phyloP scores from a whole-genome alignment of 78 protist species.

The Chrysochromulina parva region DNA sequence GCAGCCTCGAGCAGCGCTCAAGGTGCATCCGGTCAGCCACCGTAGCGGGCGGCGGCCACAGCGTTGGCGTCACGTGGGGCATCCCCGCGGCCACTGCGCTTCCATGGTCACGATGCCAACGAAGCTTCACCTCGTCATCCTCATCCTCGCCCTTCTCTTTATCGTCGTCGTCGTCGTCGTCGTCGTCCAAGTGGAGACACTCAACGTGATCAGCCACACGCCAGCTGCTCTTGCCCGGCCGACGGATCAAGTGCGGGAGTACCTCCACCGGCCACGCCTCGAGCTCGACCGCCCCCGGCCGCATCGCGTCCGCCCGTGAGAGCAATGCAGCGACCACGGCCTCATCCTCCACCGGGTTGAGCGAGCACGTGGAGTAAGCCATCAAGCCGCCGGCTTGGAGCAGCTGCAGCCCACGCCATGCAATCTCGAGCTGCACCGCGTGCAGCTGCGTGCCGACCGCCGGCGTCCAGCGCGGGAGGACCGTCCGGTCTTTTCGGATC shows the following conservation, averaged over 20 bases:
- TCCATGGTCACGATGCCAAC: no score
- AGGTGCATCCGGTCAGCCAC: conserved; percentile 33
- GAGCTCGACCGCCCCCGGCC: neutral
- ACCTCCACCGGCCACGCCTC: neutral
- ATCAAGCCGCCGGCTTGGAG: conserved; percentile 86
- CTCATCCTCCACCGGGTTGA: conserved; percentile 97
- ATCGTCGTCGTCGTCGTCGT: neutral
- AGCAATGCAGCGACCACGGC: conserved; percentile 91
- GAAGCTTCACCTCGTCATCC: no score
- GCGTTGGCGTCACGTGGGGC: neutral
- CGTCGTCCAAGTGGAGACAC: neutral
- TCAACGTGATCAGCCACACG: neutral
- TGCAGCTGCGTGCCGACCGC: neutral
- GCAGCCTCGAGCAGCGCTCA: conserved; percentile 81
- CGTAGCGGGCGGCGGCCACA: neutral
- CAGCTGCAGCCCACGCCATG: conserved; percentile 71
- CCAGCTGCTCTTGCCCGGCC: neutral
- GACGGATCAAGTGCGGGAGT: no score
- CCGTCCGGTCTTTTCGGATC: conserved; percentile 84
- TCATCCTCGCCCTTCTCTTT: no score
- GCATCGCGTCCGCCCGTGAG: neutral
- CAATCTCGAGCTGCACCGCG: conserved; percentile 79
- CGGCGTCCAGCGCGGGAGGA: conserved; percentile 84
- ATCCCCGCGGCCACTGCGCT: neutral
- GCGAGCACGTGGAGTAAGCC: conserved; percentile 97